Percentiles rank a stretch among this genome's conserved stretches.
phyloP scores from a whole-genome alignment of 768 basidiomycete genomes.

The Lactarius quietus region DNA sequence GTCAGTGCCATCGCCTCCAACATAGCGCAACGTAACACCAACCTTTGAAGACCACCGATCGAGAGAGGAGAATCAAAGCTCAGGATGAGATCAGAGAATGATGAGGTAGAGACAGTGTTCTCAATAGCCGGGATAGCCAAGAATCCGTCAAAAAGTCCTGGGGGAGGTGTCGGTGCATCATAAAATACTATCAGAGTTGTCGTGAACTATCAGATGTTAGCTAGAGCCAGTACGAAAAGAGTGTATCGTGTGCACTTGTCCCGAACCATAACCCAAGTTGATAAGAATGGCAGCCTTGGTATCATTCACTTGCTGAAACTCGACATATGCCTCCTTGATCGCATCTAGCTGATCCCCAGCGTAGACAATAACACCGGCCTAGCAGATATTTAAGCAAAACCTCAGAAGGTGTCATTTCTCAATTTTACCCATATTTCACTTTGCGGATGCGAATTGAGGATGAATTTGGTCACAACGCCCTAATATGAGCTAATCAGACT shows the following conservation, averaged over 20 bases:
- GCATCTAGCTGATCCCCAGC: background rate
- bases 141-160: constrained; percentile 25
- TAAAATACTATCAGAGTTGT: constrained; percentile 16
- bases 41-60: background rate
- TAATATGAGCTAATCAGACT: background rate
- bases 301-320: background rate
- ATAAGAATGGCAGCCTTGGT: background rate
- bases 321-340: background rate
- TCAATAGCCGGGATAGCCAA: constrained; percentile 14
- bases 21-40: background rate
- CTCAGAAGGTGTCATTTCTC: background rate
- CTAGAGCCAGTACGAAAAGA: background rate
- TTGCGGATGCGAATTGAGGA: constrained; percentile 4
- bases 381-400: background rate
- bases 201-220: background rate
- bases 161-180: constrained; percentile 23
- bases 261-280: background rate
- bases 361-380: background rate
- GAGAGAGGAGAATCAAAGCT: background rate
- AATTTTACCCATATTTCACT: constrained; percentile 4
- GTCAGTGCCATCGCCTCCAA: background rate
- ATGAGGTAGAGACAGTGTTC: background rate
- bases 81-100: background rate
- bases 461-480: constrained; percentile 15
- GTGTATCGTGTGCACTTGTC: background rate